A percentile compares a stretch with the other conserved stretches of the same genome.
Conservation (phyloP, 169 alveolate genomes). For the Plasmodium cynomolgi region DNA sequence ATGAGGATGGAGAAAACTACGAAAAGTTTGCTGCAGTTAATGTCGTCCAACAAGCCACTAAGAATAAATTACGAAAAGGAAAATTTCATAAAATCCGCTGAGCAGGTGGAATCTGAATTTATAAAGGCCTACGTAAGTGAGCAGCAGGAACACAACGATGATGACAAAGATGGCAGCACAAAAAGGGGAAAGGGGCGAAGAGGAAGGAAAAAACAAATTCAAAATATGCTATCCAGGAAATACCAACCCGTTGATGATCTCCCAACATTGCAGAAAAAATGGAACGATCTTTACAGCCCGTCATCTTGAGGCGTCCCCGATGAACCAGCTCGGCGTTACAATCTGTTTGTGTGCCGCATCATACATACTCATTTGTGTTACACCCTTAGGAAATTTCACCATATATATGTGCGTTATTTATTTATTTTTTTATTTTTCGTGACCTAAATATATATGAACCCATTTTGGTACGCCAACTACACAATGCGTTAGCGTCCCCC, state of each 20-base stretch:
- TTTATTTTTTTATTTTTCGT: not conserved
- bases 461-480: not conserved
- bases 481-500: not conserved
- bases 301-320: not conserved
- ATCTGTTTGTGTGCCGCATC: not conserved
- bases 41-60: slow-evolving; percentile 57
- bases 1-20: not conserved
- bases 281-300: slow-evolving; percentile 33
- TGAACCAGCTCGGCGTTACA: not conserved
- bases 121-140: slow-evolving; percentile 50
- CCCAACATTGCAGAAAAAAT: slow-evolving; percentile 30
- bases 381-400: not conserved
- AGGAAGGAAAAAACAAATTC: slow-evolving; percentile 28
- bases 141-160: slow-evolving; percentile 28
- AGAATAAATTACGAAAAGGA: slow-evolving; percentile 63
- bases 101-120: slow-evolving; percentile 72
- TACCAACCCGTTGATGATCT: slow-evolving; percentile 36
- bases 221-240: slow-evolving; percentile 31
- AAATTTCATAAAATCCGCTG: slow-evolving; percentile 73
- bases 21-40: slow-evolving; percentile 43
- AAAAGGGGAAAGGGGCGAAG: slow-evolving; percentile 9
- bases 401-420: not conserved
- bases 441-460: not conserved
- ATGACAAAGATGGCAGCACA: slow-evolving; percentile 33
- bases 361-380: not conserved